Percentiles rank a stretch among this genome's conserved stretches.
These are phyloP conservation scores for Dichotomocladium elegans DNA, from an alignment of 371 early-diverging fungal genomes.

Conservation along the genomic window DNA sequence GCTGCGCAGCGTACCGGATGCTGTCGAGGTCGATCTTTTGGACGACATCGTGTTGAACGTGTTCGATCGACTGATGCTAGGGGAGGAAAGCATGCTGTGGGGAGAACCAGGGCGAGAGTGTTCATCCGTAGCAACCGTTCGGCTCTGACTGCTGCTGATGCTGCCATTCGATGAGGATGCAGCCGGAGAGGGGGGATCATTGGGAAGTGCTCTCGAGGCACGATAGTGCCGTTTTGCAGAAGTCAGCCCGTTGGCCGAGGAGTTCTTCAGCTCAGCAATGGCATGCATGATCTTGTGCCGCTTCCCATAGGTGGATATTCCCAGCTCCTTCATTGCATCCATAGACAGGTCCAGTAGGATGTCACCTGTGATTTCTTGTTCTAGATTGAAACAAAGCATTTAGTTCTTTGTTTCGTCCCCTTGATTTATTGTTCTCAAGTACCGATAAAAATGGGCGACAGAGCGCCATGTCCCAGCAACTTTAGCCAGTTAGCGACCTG, in stretches of 20 bases:
- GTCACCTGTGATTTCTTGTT: constrained; percentile 71
- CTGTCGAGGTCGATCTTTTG: constrained; percentile 18
- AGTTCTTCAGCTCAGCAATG: constrained; percentile 38
- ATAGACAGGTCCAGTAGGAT: constrained; percentile 61
- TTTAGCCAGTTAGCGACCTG: constrained; percentile 46
- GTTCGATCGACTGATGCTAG: constrained; percentile 34
- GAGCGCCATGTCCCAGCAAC: constrained; percentile 52
- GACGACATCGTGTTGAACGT: constrained; percentile 43
- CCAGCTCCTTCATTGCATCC: constrained; percentile 65
- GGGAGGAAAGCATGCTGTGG: constrained; percentile 25
- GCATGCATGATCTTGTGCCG: constrained; percentile 69
- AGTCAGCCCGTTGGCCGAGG: constrained; percentile 5
- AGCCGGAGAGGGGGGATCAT: constrained; percentile 13
- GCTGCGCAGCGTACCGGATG: constrained; percentile 11
- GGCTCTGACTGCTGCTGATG: neutral
- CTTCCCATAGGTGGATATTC: constrained; percentile 67
- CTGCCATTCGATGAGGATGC: neutral
- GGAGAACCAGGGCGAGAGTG: constrained; percentile 29
- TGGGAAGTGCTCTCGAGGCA: neutral
- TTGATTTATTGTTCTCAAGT: constrained; percentile 9
- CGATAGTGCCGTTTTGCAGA: neutral
- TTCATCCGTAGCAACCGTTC: neutral
- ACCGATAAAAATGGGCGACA: constrained; percentile 60
- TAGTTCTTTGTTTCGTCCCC: too few species aligned
- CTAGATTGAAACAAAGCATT: constrained; percentile 15